These are phyloP conservation scores for Rubroshorea leprosula DNA, from an alignment of 345 rosid genomes.

Conservation along the genomic window DNA sequence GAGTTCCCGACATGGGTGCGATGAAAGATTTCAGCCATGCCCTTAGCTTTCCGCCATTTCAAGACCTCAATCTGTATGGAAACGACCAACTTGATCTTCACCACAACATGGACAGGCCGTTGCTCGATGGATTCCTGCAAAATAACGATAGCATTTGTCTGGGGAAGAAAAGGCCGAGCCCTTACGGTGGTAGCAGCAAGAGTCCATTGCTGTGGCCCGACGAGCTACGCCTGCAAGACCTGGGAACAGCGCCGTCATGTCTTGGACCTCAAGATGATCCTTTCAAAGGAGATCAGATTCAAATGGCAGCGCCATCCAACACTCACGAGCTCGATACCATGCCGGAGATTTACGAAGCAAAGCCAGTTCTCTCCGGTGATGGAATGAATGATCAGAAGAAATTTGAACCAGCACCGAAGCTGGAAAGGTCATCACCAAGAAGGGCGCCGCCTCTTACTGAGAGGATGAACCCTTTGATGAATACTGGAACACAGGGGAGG, in stretches of 20 bases:
- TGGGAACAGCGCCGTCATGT: conserved; percentile 28
- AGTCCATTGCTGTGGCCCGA: conserved; percentile 81
- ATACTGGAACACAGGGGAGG: conserved; percentile 47
- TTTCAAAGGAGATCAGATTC: conserved; percentile 39
- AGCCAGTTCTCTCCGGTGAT: conserved; percentile 56
- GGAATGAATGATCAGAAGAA: conserved; percentile 37
- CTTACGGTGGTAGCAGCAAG: conserved; percentile 54
- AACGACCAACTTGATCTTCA: conserved; percentile 50
- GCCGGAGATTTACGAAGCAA: conserved; percentile 70
- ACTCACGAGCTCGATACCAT: conserved; percentile 47
- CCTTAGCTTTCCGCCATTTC: conserved; percentile 75
- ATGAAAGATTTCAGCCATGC: conserved; percentile 37
- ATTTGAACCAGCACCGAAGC: conserved; percentile 36
- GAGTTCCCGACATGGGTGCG: conserved; percentile 32
- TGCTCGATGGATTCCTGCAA: conserved; percentile 40
- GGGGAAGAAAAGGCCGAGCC: conserved; percentile 66
- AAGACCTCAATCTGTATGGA: conserved; percentile 90
- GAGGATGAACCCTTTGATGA: conserved; percentile 52
- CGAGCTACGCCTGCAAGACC: conserved; percentile 55
- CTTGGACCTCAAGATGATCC: conserved; percentile 38
- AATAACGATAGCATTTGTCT: conserved; percentile 41
- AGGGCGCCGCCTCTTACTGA: conserved; percentile 44
- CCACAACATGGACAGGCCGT: conserved; percentile 57
- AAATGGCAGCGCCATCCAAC: conserved; percentile 40
- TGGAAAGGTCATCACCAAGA: conserved; percentile 66